Evolutionary conservation across 352 stramenopile species (phyloP).

Genomic region (Pythium rhizo-oryzae): DNA sequence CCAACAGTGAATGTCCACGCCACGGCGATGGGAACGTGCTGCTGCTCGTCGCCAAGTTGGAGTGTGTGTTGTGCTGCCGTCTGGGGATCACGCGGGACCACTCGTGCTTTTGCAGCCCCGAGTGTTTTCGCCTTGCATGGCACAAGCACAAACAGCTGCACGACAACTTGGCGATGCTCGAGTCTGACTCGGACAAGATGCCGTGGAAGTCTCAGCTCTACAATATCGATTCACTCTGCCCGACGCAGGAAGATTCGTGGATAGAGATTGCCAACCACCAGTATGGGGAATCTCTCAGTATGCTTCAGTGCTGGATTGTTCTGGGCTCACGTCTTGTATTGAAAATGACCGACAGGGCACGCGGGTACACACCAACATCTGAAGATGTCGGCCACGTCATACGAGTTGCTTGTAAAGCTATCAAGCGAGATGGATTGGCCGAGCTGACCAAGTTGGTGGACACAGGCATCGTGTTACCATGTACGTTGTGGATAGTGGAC

Average conservation of each 20-base stretch:
- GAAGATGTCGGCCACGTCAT: constrained; percentile 81
- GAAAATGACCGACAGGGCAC: constrained; percentile 7
- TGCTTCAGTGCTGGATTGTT: not conserved
- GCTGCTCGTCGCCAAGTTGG: constrained; percentile 44
- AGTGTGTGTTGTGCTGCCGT: constrained; percentile 46
- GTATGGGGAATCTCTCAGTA: constrained; percentile 4
- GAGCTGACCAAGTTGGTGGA: constrained; percentile 79
- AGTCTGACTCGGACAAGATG: constrained; percentile 24
- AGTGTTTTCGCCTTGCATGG: constrained; percentile 50
- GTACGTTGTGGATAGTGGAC: constrained; percentile 34
- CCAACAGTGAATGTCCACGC: constrained; percentile 43
- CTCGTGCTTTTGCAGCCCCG: constrained; percentile 43
- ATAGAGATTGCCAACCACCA: constrained; percentile 36
- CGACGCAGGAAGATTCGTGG: constrained; percentile 34
- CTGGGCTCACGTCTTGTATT: not conserved
- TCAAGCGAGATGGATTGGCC: constrained; percentile 48
- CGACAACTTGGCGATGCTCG: constrained; percentile 26
- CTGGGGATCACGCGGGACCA: constrained; percentile 42
- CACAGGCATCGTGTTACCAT: constrained; percentile 85
- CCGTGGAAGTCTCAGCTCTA: constrained; percentile 39
- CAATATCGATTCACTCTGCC: constrained; percentile 36
- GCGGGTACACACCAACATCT: constrained; percentile 67
- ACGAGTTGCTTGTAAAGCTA: constrained; percentile 77
- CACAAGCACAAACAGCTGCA: constrained; percentile 49
- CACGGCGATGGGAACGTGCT: constrained; percentile 47